A percentile compares a stretch with the other conserved stretches of the same genome.
Conservation (phyloP, 2,329 filamentous ascomycete genomes). For the Xylaria multiplex region DNA sequence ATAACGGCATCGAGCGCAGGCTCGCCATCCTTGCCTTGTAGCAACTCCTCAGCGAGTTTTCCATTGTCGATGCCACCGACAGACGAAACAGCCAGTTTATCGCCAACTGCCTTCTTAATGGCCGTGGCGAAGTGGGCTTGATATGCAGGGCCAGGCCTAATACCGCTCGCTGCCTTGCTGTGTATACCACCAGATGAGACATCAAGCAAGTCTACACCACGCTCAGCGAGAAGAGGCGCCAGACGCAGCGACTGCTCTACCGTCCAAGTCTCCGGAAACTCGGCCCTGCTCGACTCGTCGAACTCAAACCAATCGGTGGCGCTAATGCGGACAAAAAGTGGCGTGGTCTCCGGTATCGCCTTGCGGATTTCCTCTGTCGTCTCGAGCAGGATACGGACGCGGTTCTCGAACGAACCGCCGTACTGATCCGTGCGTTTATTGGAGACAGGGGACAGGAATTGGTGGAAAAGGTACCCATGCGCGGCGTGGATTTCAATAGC, state of each 20-base stretch:
- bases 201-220: constrained; percentile 76
- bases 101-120: constrained; percentile 73
- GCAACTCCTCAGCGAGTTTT: constrained; percentile 57
- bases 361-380: constrained; percentile 69
- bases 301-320: constrained; percentile 77
- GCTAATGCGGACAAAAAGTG: constrained; percentile 73
- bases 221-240: constrained; percentile 67
- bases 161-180: constrained; percentile 55
- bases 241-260: constrained; percentile 68
- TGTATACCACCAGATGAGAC: constrained; percentile 72
- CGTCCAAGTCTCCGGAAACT: constrained; percentile 66
- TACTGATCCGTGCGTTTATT: constrained; percentile 76
- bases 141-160: constrained; percentile 67
- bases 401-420: constrained; percentile 77
- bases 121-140: constrained; percentile 72
- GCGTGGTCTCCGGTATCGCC: constrained; percentile 71
- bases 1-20: constrained; percentile 59
- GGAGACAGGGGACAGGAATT: constrained; percentile 74
- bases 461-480: constrained; percentile 79
- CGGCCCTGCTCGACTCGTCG: constrained; percentile 60
- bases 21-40: constrained; percentile 45
- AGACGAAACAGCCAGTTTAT: constrained; percentile 65
- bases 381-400: constrained; percentile 74
- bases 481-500: constrained; percentile 79
- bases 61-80: constrained; percentile 62